Evolutionary conservation across 148 eudicot genomes (phyloP), one percentile per base, ranked within the genome.

Genomic region (Vaccinium vitisidaea): DNA sequence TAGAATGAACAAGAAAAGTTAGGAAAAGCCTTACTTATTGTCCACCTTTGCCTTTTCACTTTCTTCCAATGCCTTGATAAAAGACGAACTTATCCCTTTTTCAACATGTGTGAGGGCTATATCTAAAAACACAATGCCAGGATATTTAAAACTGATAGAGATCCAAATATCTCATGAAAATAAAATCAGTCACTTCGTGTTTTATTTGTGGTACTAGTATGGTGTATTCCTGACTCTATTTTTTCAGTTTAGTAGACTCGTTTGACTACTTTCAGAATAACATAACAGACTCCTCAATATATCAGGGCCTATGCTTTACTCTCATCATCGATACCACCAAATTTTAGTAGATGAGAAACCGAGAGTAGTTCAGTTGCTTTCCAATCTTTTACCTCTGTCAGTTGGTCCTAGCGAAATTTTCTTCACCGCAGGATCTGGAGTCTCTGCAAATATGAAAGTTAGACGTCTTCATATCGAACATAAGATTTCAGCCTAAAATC

Each of bases 1-100:
- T 9, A 39, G 23, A 49, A 82, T 1, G 76, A 70, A 82, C 63
- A 52, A 82, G 52, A 77, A 25, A 21, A 59, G 82, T 56, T 39
- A 67, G 48, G 25, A 67, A 65, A 49, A 50, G 88, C 89, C 83
- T 56, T 75, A 85, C 87, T 49, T 85, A 81, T 85, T 85, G 15
- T 75, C 81, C 58, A 81, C 59, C 88, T 94, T 91, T 43, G 90
- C 30, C 73, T 96, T 92, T 85, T 94, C 97, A 78, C 92, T 94
- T 69, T 96, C 97, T 87, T 94, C 98, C 99, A 98, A 96, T 56
- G 99, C 99, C 90, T 94, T 94, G 86, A 96, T 92, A 70, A 92
- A 92, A 14, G 99, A 96, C 83, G 88, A 67, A 80, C 88, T 93
- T 86, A 93, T 96, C 84, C 93, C 97, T 63, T 87, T 84, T 75